Evolutionary conservation across 169 alveolate genomes (phyloP).

Genomic region (Plasmodium reichenowi): DNA sequence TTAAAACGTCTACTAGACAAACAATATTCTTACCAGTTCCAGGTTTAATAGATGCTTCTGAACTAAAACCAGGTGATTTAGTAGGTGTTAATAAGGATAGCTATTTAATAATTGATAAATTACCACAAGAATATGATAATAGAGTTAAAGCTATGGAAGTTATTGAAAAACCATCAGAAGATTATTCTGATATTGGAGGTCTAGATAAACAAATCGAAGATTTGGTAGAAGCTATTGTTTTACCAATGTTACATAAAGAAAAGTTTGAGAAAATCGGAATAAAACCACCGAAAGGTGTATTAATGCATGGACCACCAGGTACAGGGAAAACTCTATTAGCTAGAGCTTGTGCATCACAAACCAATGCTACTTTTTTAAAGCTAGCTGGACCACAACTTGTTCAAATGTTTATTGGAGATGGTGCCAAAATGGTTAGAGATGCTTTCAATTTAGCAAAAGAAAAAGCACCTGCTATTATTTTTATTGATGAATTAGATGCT

Average conservation of each 20-base stretch:
- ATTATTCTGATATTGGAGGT: slow-evolving; percentile 99
- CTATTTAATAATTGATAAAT: slow-evolving; percentile 97
- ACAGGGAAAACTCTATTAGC: slow-evolving; percentile 96
- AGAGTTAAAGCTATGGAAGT: slow-evolving; percentile 99
- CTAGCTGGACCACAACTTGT: slow-evolving; percentile 99
- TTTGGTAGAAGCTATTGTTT: slow-evolving; percentile 98
- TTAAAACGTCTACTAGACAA: slow-evolving; percentile 95
- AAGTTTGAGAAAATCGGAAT: slow-evolving; percentile 98
- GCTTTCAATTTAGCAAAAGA: slow-evolving; percentile 99
- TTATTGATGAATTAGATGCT: slow-evolving; percentile 99
- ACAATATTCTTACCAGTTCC: slow-evolving; percentile 99
- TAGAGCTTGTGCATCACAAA: slow-evolving; percentile 97
- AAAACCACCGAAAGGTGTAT: slow-evolving; percentile 98
- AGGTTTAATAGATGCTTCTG: slow-evolving; percentile 96
- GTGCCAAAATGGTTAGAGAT: slow-evolving; percentile 99
- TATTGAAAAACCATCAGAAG: slow-evolving; percentile 99
- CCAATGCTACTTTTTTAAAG: slow-evolving; percentile 98
- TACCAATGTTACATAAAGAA: slow-evolving; percentile 99
- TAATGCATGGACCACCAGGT: slow-evolving; percentile 99
- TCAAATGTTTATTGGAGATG: slow-evolving; percentile 99
- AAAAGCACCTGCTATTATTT: slow-evolving; percentile 99
- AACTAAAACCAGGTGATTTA: slow-evolving; percentile 95
- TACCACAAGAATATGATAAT: slow-evolving; percentile 99
- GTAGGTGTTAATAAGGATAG: slow-evolving; percentile 99
- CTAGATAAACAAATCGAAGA: slow-evolving; percentile 99